Percentiles rank a stretch among this genome's conserved stretches.
These are phyloP conservation scores for Lactarius trivialis DNA, from an alignment of 768 basidiomycete genomes.

Conservation along the genomic window DNA sequence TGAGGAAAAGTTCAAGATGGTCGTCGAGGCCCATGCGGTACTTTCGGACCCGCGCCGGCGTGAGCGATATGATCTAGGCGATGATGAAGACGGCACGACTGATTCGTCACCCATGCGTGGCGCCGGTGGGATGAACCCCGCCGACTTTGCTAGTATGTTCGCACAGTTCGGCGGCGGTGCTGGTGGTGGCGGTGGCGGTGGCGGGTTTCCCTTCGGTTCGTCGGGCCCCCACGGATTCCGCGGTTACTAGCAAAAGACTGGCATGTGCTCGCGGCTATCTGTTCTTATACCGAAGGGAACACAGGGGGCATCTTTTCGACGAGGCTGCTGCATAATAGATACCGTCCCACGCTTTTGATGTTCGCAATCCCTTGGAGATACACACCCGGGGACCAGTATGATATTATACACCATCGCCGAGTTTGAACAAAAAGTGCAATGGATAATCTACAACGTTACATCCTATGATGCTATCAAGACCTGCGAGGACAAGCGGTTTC, in stretches of 20 bases:
- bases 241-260: not conserved
- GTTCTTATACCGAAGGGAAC: not conserved
- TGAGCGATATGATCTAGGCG: slow-evolving; percentile 73
- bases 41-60: slow-evolving; percentile 71
- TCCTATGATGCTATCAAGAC: slow-evolving; percentile 21
- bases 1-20: slow-evolving; percentile 93
- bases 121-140: slow-evolving; percentile 34
- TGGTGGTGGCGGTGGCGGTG: slow-evolving; percentile 2
- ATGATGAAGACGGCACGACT: slow-evolving; percentile 67
- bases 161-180: slow-evolving; percentile 16
- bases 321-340: not conserved
- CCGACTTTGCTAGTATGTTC: slow-evolving; percentile 22
- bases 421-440: slow-evolving; percentile 8
- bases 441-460: not conserved
- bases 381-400: not conserved
- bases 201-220: slow-evolving; percentile 6
- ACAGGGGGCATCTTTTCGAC: not conserved
- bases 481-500: not conserved
- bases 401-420: slow-evolving; percentile 7
- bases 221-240: slow-evolving; percentile 8
- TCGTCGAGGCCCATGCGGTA: slow-evolving; percentile 74
- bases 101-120: slow-evolving; percentile 28
- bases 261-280: not conserved
- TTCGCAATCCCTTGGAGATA: not conserved
- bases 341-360: not conserved